Evolutionary conservation across 805 yeast genomes (phyloP), one percentile per base, ranked within the genome.

Genomic region (Ogataea wickerhamii): DNA sequence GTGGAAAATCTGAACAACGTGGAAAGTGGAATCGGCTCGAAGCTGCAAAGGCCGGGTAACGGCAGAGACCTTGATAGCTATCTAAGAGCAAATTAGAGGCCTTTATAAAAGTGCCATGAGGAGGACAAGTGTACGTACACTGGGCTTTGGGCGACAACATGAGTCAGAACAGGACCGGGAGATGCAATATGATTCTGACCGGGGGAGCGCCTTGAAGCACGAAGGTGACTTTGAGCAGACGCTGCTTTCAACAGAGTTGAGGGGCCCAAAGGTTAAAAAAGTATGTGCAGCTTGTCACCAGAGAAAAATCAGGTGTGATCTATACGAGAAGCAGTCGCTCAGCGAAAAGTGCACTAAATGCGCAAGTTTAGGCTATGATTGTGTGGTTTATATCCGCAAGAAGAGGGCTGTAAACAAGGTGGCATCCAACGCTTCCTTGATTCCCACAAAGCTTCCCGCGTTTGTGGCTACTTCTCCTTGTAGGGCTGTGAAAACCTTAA

Each of bases 251-350:
- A 22, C 25, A 22, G n/a, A n/a, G n/a, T n/a, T n/a, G n/a, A 22
- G 25, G 25, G 25, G 25, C 8, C 25, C 25, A 22, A 22, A 22
- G 12, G 25, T 84, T 1, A 63, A 80, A 16, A 59, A 82, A 28
- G 87, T 86, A 4, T 80, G 87, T 53, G 76, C 73, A 23, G 83
- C 80, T 17, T 82, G 88, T 55, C 80, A 83, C 40, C 70, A 79
- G 4, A 65, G 88, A 24, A 82, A 82, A 49, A 87, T 82, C 8
- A 70, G 87, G 14, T 82, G 89, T 60, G 84, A 78, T 50, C 80
- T 21, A 80, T 68, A 17, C 60, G 65, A 34, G 70, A 71, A 44
- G 26, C 22, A 20, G n/a, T 38, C 43, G n/a, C 13, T 27, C 4
- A 31, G 22, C 16, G 68, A 70, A 56, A 80, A 80, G 3, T 76